Evolutionary conservation across 1,284 basidiomycete species (phyloP).

Genomic region (Singerocomus inundabilis): DNA sequence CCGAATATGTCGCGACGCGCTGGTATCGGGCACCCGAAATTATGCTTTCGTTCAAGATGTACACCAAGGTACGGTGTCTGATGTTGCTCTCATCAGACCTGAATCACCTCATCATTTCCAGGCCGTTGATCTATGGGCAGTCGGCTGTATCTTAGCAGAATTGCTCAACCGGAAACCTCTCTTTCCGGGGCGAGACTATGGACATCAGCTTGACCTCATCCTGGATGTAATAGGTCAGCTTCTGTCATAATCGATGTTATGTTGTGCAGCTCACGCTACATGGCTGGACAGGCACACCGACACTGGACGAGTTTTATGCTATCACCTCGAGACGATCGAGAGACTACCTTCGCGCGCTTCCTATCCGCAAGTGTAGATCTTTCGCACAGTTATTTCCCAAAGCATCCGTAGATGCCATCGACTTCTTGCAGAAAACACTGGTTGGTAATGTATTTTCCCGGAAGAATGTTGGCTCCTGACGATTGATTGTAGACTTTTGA

Average conservation of each 20-base stretch:
- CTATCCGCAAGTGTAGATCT: constrained; percentile 63
- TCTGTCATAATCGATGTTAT: not conserved
- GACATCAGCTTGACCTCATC: constrained; percentile 83
- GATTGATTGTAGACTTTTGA: constrained; percentile 63
- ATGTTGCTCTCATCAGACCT: constrained; percentile 1
- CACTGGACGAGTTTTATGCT: constrained; percentile 83
- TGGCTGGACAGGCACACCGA: constrained; percentile 60
- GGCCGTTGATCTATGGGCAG: constrained; percentile 84
- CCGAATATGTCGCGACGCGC: constrained; percentile 81
- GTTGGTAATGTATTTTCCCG: constrained; percentile 39
- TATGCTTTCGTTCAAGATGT: constrained; percentile 89
- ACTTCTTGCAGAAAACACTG: constrained; percentile 81
- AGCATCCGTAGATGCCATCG: constrained; percentile 72
- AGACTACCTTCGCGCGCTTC: constrained; percentile 80
- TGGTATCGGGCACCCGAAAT: constrained; percentile 89
- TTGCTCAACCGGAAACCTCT: constrained; percentile 77
- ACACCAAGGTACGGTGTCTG: constrained; percentile 52
- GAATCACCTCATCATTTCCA: constrained; percentile 29
- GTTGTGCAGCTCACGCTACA: not conserved
- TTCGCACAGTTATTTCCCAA: constrained; percentile 69
- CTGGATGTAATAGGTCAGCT: constrained; percentile 75
- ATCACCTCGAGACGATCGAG: constrained; percentile 82
- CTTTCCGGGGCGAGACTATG: constrained; percentile 88
- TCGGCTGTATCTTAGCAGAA: constrained; percentile 89
- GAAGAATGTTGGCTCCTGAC: not conserved